Base-by-base conservation (phyloP, 306 rosid genomes). In the Hylodesmum podocarpum region DNA sequence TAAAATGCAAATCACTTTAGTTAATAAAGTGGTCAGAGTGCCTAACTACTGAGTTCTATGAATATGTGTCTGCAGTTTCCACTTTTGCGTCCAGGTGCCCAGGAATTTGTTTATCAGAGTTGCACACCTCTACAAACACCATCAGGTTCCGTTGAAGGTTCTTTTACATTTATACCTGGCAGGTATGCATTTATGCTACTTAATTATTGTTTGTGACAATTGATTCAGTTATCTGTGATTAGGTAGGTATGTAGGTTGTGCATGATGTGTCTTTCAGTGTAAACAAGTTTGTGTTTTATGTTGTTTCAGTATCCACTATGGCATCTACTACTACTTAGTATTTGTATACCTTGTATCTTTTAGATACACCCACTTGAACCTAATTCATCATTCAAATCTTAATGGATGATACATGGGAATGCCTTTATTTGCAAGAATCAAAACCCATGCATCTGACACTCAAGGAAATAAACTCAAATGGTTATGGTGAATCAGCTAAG, bases 151-250 rank as follows among this genome's bases (percentile, higher is more conserved):
- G 8, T 92, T 50, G 97, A 92, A 88, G 98, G 98, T 39, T 92
- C 87, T 63, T 92, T 94, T 76, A 83, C 88, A n/a, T 94, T 94
- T 85, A 85, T 94, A 44, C 97, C 96, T n/a, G 97, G 98, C 70
- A 91, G 97, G 98, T 94, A 90, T 77, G 43, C 8, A 44, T n/a
- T 72, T 66, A 14, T 49, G 16, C 65, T 65, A 5, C 57, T 37
- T 12, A 31, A 15, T 41, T 43, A 6, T 51, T 49, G 25, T 61
- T 27, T 18, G 24, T 41, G 68, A 70, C 51, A n/a, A 41, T 19
- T 55, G 55, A 76, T 75, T 63, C 77, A 5, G 10, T 27, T 58
- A 18, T 34, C 79, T 43, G 24, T 71, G 41, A 25, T 77, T 65
- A 33, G 41, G 40, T 40, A 16, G 29, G 6, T 12, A 12, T 13